Conservation (phyloP, 805 yeast species). For the Isabelozyma heimii region DNA sequence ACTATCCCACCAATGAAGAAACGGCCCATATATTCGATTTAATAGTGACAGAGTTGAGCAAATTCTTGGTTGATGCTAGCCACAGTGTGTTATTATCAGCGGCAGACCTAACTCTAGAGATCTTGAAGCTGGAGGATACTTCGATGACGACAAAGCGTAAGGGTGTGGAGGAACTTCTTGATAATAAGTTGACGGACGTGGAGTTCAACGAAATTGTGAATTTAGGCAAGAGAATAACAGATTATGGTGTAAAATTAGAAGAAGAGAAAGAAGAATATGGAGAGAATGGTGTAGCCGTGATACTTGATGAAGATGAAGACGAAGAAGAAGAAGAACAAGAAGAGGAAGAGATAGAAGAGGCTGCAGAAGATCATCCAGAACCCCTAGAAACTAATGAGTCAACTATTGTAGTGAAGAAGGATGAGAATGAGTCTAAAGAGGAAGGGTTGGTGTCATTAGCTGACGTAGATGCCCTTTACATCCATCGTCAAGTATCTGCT, state of each 20-base stretch:
- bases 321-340: slow-evolving; percentile 25
- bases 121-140: slow-evolving; percentile 45
- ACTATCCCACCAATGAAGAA: slow-evolving; percentile 59
- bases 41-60: slow-evolving; percentile 58
- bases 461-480: slow-evolving; percentile 42
- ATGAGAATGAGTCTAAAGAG: slow-evolving; percentile 5
- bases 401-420: slow-evolving; percentile 2
- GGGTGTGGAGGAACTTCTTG: slow-evolving; percentile 52
- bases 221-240: slow-evolving; percentile 48
- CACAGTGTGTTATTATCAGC: slow-evolving; percentile 71
- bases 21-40: slow-evolving; percentile 52
- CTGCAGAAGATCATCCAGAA: slow-evolving; percentile 6
- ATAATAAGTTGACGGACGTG: slow-evolving; percentile 33
- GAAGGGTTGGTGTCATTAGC: slow-evolving; percentile 5
- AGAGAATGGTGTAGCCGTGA: slow-evolving; percentile 42
- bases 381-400: slow-evolving; percentile 5
- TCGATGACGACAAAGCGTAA: slow-evolving; percentile 44
- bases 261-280: slow-evolving; percentile 12
- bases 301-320: slow-evolving; percentile 38
- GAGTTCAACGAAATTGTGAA: slow-evolving; percentile 45
- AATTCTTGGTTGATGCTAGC: slow-evolving; percentile 67
- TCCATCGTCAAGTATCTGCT: slow-evolving; percentile 48
- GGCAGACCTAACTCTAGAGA: slow-evolving; percentile 60
- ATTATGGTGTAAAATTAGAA: slow-evolving; percentile 30
- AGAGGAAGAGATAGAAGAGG: slow-evolving; percentile 19